phyloP scores from a whole-genome alignment of 805 yeast genomes.

The Saturnispora ahearnii region DNA sequence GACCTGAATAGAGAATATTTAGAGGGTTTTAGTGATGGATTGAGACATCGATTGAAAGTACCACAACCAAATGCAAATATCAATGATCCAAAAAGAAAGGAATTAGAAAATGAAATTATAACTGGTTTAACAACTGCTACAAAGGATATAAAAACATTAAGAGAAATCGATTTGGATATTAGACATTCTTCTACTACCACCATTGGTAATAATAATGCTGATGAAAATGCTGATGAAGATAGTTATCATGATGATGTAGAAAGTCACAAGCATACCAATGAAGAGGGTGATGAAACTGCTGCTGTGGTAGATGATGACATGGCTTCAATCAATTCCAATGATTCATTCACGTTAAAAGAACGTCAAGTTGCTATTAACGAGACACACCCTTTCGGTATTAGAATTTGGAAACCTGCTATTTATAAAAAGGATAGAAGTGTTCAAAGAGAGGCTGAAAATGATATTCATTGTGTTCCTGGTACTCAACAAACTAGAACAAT shows the following conservation, averaged over 20 bases:
- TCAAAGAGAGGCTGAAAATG: constrained; percentile 83
- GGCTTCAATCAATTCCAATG: constrained; percentile 42
- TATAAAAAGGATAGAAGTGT: constrained; percentile 91
- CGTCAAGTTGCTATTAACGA: constrained; percentile 94
- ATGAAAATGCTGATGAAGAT: not conserved
- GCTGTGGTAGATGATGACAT: constrained; percentile 15
- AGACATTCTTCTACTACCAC: constrained; percentile 10
- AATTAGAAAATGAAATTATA: constrained; percentile 24
- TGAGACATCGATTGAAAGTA: constrained; percentile 38
- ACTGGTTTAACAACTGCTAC: constrained; percentile 18
- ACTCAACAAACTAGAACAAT: constrained; percentile 36
- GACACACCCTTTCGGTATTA: constrained; percentile 96
- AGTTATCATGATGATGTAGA: not conserved
- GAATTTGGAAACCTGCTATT: constrained; percentile 97
- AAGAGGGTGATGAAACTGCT: not conserved
- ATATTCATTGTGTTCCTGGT: constrained; percentile 69
- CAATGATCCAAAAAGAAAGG: constrained; percentile 14
- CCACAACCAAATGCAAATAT: constrained; percentile 18
- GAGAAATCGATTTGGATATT: constrained; percentile 25
- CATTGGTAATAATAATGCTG: not conserved
- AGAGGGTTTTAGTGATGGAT: constrained; percentile 69
- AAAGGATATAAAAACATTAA: constrained; percentile 19
- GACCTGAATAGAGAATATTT: constrained; percentile 50
- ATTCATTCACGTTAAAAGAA: constrained; percentile 80
- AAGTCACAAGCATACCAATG: not conserved